Percentiles rank a stretch among this genome's conserved stretches.
Evolutionary conservation across 2,329 filamentous ascomycete genomes (phyloP).

Genomic region (Sporothrix schenckii): DNA sequence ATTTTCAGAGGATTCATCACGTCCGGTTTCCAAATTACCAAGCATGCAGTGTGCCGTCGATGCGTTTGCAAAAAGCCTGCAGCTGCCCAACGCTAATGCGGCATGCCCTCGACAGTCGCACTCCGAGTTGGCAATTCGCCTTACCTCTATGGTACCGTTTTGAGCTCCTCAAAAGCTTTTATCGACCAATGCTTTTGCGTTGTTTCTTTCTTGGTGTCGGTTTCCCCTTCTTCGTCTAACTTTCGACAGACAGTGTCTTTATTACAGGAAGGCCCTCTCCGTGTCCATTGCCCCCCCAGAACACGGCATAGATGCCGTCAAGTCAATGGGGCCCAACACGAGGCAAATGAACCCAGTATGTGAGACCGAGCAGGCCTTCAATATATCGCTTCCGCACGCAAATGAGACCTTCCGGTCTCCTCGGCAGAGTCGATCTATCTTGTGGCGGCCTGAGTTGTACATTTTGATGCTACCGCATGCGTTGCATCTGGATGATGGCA

Average conservation of each 20-base stretch:
- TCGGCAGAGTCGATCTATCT: constrained; percentile 19
- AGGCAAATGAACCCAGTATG: background rate
- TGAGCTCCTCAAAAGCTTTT: background rate
- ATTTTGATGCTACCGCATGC: constrained; percentile 19
- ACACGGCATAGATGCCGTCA: background rate
- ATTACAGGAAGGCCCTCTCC: background rate
- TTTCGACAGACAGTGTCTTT: background rate
- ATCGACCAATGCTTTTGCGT: background rate
- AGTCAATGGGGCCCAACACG: background rate
- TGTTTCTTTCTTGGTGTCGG: background rate
- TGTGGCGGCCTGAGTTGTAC: constrained; percentile 29
- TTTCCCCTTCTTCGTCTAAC: too few relatives aligned
- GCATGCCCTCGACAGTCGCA: background rate
- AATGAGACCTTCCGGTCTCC: constrained; percentile 2
- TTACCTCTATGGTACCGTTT: background rate
- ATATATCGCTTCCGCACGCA: background rate
- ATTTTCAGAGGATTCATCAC: background rate
- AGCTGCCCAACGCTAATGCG: constrained; percentile 32
- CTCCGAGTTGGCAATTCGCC: background rate
- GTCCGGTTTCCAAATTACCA: background rate
- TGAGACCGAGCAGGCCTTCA: too few relatives aligned
- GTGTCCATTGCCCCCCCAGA: background rate
- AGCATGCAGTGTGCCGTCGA: constrained; percentile 14
- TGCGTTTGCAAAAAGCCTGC: constrained; percentile 26
- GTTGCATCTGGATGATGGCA: constrained; percentile 22